These are phyloP conservation scores for Suhomyces xylopsoci DNA, from an alignment of 805 yeast genomes.

Conservation along the genomic window DNA sequence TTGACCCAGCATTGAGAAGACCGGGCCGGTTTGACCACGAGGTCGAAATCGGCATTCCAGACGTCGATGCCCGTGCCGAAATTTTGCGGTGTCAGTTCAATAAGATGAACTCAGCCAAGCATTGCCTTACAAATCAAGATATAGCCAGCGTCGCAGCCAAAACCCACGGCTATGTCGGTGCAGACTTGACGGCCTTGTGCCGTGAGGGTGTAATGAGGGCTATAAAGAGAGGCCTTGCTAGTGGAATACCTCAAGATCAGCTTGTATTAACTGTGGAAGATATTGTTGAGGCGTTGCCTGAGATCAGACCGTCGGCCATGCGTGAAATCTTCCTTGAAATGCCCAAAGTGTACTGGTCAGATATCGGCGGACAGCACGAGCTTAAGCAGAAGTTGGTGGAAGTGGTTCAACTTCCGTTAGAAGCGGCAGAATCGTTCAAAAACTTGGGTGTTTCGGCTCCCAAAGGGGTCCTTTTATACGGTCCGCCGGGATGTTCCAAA, in stretches of 20 bases:
- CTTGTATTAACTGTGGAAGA: slow-evolving; percentile 54
- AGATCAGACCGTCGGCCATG: slow-evolving; percentile 96
- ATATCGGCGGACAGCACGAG: slow-evolving; percentile 91
- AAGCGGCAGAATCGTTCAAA: slow-evolving; percentile 72
- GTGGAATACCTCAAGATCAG: slow-evolving; percentile 21
- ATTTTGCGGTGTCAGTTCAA: slow-evolving; percentile 64
- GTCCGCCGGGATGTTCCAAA: slow-evolving; percentile 98
- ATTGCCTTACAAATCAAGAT: slow-evolving; percentile 50
- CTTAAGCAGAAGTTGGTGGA: slow-evolving; percentile 79
- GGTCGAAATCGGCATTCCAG: slow-evolving; percentile 90
- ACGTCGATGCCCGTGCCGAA: slow-evolving; percentile 70
- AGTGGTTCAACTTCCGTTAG: slow-evolving; percentile 88
- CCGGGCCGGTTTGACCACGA: slow-evolving; percentile 91
- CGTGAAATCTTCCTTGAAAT: slow-evolving; percentile 90
- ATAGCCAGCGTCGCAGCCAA: slow-evolving; percentile 63
- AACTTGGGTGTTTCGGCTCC: slow-evolving; percentile 86
- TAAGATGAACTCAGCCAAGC: slow-evolving; percentile 45
- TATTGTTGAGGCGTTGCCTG: slow-evolving; percentile 67
- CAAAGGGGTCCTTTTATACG: slow-evolving; percentile 87
- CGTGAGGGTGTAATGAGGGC: slow-evolving; percentile 87
- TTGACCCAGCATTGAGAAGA: slow-evolving; percentile 72
- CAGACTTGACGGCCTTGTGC: slow-evolving; percentile 83
- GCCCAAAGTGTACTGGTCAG: slow-evolving; percentile 91
- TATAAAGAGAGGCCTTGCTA: slow-evolving; percentile 57
- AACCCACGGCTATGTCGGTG: slow-evolving; percentile 98